These are phyloP conservation scores for Arachnomyces sp. DNA, from an alignment of 2,329 filamentous ascomycete genomes.

Conservation along the genomic window DNA sequence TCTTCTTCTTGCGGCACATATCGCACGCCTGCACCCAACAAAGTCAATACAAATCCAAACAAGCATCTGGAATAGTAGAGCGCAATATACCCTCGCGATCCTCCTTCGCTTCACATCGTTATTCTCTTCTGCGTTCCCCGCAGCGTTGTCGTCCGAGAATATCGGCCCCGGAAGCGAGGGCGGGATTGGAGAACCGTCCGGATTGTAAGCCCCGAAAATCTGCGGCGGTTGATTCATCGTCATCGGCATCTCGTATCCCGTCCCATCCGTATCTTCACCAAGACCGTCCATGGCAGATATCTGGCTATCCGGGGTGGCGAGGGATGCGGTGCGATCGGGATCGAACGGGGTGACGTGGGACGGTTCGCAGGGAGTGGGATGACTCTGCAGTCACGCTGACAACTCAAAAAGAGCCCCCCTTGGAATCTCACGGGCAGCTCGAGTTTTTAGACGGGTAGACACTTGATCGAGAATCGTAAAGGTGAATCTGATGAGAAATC, in stretches of 20 bases:
- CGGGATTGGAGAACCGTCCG: conserved; percentile 52
- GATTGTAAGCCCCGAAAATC: conserved; percentile 57
- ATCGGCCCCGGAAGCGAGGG: conserved; percentile 38
- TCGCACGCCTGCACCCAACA: conserved; percentile 63
- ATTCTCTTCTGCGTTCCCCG: conserved; percentile 42
- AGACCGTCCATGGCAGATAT: conserved; percentile 24
- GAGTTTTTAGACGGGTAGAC: no score
- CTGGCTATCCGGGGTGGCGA: no score
- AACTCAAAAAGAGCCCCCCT: no score
- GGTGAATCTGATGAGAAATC: no score
- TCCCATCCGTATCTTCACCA: conserved; percentile 29
- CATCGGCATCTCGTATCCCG: conserved; percentile 40
- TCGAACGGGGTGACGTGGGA: no score
- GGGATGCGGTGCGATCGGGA: no score
- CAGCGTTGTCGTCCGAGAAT: conserved; percentile 38
- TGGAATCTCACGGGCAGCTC: no score
- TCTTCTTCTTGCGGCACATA: conserved; percentile 88
- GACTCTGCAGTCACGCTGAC: no score
- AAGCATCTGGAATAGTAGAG: conserved; percentile 2
- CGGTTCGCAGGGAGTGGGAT: no score
- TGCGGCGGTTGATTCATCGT: conserved; percentile 58
- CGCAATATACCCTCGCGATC: conserved; percentile 66
- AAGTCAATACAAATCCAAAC: conserved; percentile 10
- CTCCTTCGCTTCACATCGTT: conserved; percentile 82
- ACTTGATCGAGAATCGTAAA: no score